These are phyloP conservation scores for Copromyces sp. DNA, from an alignment of 495 filamentous ascomycete genomes.

Conservation along the genomic window DNA sequence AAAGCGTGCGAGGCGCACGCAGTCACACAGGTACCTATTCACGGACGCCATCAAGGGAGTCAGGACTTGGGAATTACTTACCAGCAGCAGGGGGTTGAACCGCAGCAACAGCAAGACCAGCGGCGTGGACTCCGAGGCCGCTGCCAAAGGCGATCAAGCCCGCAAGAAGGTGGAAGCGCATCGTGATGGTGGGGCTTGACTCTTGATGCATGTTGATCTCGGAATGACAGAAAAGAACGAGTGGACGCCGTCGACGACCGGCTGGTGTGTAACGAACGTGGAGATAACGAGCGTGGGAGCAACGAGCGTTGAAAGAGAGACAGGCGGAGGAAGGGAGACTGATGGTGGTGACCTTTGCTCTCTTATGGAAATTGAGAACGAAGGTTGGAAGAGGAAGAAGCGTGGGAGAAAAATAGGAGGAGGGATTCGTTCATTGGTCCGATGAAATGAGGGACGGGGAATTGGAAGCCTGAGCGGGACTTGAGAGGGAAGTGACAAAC, in stretches of 20 bases:
- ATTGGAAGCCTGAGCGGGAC: not conserved
- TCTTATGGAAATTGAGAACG: not conserved
- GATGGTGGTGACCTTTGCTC: not conserved
- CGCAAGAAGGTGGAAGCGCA: not conserved
- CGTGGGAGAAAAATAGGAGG: not conserved
- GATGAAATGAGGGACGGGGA: not conserved
- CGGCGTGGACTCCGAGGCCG: not conserved
- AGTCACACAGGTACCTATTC: not conserved
- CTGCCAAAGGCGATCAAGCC: not conserved
- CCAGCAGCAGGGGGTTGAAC: not conserved
- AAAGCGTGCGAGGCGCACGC: too few relatives aligned
- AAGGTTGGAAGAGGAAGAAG: not conserved
- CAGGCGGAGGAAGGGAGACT: not conserved
- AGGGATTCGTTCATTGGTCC: not conserved
- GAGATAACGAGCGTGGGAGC: not conserved
- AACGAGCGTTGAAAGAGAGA: not conserved
- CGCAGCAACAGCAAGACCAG: not conserved
- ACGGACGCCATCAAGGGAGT: not conserved
- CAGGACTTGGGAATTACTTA: not conserved
- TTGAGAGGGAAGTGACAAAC: not conserved
- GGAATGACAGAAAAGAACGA: not conserved
- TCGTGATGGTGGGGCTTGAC: not conserved
- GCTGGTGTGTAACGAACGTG: not conserved
- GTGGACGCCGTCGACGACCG: not conserved
- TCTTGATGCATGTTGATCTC: not conserved